A percentile compares a stretch with the other conserved stretches of the same genome.
phyloP scores from a whole-genome alignment of 164 flowering plant genomes.

The Umbellularia californica region DNA sequence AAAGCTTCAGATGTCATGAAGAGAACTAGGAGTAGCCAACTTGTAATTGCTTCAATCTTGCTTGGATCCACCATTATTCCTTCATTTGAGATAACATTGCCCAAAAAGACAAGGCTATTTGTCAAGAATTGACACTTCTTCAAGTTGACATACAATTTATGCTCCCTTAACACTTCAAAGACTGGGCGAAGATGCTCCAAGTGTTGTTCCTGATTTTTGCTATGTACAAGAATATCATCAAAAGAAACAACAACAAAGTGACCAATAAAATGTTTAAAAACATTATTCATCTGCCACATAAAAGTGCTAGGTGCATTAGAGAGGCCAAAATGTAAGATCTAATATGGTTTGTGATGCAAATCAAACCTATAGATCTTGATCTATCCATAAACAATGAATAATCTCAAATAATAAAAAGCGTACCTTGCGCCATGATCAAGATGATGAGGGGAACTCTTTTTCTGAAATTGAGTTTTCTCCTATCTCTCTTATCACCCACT shows the following conservation, averaged over 20 bases:
- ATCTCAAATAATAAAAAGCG: too few species aligned
- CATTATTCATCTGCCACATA: not conserved
- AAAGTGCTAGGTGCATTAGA: too few species aligned
- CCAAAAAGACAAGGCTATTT: not conserved
- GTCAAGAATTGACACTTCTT: not conserved
- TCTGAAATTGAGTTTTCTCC: too few species aligned
- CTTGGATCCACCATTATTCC: constrained; percentile 4
- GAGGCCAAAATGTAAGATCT: too few species aligned
- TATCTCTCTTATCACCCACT: too few species aligned
- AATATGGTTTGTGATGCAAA: too few species aligned
- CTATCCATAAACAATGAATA: too few species aligned
- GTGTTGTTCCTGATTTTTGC: not conserved
- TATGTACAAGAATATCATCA: not conserved
- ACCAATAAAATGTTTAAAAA: constrained; percentile 1
- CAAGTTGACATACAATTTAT: not conserved
- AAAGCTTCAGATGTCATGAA: not conserved
- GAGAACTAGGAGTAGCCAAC: not conserved
- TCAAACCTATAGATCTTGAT: too few species aligned
- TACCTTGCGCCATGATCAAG: too few species aligned
- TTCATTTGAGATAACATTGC: not conserved
- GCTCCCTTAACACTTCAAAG: not conserved
- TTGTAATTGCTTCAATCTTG: constrained; percentile 2
- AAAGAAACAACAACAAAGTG: not conserved
- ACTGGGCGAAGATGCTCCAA: not conserved
- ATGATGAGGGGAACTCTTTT: too few species aligned